Base-by-base conservation (phyloP, 164 flowering plant genomes). In the Berberis vulgaris region DNA sequence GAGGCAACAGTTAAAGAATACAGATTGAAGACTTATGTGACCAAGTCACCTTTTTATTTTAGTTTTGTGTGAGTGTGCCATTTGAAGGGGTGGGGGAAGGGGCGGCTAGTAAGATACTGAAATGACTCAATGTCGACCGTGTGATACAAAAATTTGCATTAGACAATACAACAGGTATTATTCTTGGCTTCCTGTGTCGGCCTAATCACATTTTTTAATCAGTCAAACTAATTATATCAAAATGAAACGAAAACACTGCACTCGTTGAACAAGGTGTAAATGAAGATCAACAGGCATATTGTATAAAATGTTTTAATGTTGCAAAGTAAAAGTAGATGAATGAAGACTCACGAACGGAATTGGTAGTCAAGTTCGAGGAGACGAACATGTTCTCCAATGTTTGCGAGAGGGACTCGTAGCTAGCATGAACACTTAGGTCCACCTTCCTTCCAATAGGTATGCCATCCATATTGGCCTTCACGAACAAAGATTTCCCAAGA, bases 381-480 rank as follows among this genome's bases (percentile, higher is more conserved):
- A 65, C 69, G 74, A 94, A 94, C 97, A 94, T 91, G 42, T 83
- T 82, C 70, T 88, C 92, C 79, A 95, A 68, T 2, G 83, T 79
- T 47, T 64, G 76, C 0, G 91, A 89, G 43, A 95, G 76, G 49
- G 83, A 68, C 67, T 86, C 85, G 70, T 95, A 95, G 83, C 79
- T 78, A 41, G 69, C 57, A 62, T 86, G 91, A 65, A 87, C 79
- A 72, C 56, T 82, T 67, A 91, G 76, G 79, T 91, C 88, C 63
- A 95, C 83, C 77, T 95, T 95, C 78, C 97, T 81, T 57, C 99
- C 99, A 70, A 89, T 91, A 1, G 82, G 80, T 61, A 74, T 67
- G 61, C 97, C 96, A 79, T 94, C 99, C 97, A 89, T 91, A 66
- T 83, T 91, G 63, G 89, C 99, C 81, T 94, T 94, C 65, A 94